Base-by-base conservation (phyloP, 768 basidiomycete species). In the Suillus weaverae region DNA sequence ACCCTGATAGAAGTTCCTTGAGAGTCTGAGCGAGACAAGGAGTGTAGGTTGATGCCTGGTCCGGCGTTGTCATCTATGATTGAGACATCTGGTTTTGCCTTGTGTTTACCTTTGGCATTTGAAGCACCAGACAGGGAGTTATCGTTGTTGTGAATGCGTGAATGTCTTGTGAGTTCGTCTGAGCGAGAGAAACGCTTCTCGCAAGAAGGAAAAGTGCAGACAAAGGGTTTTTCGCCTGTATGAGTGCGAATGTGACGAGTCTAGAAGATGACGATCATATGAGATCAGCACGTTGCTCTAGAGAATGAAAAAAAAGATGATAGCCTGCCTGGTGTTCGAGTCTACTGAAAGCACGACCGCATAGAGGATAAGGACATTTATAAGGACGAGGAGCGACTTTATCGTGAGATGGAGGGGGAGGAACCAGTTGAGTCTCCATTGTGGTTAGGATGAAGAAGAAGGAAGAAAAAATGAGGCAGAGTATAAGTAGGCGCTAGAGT, bases 201-300 rank as follows among this genome's bases (percentile, higher is more conserved):
- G 84, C 97, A 99, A n/a, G 89, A 86, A 4, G 93, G 88, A 75
- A 89, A 93, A 2, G 88, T 89, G 85, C 97, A 99, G 26, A 87
- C 85, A 71, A 98, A 98, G 3, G 97, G 97, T 71, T 97, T 98
- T 79, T 99, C 97, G 72, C 97, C 97, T 0, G 97, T 99, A 77
- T 99, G 97, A 0, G 96, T 99, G 65, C 97, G 91, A 62, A 98
- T 97, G 74, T 99, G 97, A 67, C 97, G 90, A 22, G 97, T 99
- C 94, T 99, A 76, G 0, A 41, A 39, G 43, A 55, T 63, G 13
- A 39, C 33, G 66, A 71, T 70, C 64, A 63, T 64, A 50, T 53
- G 51, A 53, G 68, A 71, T 65, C 65, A 64, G 64, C 62, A 68
- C 61, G 66, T 65, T 62, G 62, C 39, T 48, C 46, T 61, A 14